Conservation (phyloP, 2,329 filamentous ascomycete species). For the Beauveria brongniartii region DNA sequence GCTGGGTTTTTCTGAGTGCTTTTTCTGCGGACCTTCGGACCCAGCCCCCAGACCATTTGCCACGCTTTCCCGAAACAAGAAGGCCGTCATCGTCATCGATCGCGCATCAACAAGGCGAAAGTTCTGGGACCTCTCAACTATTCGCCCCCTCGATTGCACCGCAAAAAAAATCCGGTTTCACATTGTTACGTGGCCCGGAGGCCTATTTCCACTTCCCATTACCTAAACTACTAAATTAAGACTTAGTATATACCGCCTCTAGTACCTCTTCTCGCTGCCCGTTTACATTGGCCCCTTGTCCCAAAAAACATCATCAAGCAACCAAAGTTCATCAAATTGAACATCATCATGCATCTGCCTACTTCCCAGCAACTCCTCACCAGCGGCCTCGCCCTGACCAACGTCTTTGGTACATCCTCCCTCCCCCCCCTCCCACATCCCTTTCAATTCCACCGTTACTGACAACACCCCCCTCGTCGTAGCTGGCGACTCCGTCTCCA, state of each 20-base stretch:
- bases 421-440: neutral
- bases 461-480: neutral
- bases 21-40: no score
- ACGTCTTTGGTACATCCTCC: neutral
- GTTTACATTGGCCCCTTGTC: neutral
- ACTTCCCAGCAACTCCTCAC: neutral
- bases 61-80: neutral
- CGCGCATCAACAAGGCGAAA: neutral
- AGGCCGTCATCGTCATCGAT: constrained; percentile 5
- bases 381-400: constrained; percentile 7
- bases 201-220: neutral
- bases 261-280: neutral
- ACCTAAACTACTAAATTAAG: neutral
- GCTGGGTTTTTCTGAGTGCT: no score
- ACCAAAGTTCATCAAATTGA: neutral
- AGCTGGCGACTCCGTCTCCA: constrained; percentile 16
- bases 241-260: neutral
- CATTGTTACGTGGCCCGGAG: constrained; percentile 1
- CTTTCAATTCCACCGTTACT: neutral
- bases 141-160: neutral
- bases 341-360: constrained; percentile 15
- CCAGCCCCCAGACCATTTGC: neutral
- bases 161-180: constrained; percentile 2
- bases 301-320: neutral
- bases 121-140: no score